Base-by-base conservation (phyloP, 257 asterid species). In the Eucommia ulmoides region DNA sequence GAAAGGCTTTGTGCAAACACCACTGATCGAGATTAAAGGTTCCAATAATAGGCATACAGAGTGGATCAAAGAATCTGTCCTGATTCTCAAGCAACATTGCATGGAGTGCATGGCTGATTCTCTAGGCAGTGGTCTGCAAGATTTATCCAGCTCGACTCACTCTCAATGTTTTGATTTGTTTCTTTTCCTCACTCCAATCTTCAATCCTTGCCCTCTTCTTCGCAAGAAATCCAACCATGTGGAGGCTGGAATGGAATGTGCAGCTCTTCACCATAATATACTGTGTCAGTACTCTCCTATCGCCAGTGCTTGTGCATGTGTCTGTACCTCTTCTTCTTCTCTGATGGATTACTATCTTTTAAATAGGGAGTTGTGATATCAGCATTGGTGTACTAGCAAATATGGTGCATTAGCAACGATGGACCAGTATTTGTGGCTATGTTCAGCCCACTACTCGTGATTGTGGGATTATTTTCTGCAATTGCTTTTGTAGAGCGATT, bases 391-490 rank as follows among this genome's bases (percentile, higher is more conserved):
- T 29, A 19, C 64, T 45, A 44, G 1, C 64, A 63, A 51, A 56
- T 29, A 15, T 51, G 55, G 64, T 56, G 69, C 5, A 63, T 51
- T 33, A 51, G 46, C 19, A 56, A 51, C 24, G 52, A 38, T 21
- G 60, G 65, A 3, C 65, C 65, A 51, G 65, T 64, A 41, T 52
- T 58, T 58, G 64, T 41, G 5, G 63, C 70, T 19, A 56, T 52
- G 60, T 64, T 64, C 24, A 47, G 42, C 33, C 65, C 56, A 0
- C 15, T 64, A 11, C 26, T 64, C 7, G 22, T 64, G 7, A n/a
- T 52, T 8, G 56, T 35, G 24, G 61, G 52, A 19, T 45, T 58
- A 7, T 52, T 64, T 58, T 64, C 70, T 19, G 56, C 52, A 16
- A 21, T 58, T 21, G 61, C 19, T 20, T 64, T 52, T 38, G 65